phyloP scores from a whole-genome alignment of 225 moss, liverwort and hornwort genomes.

The Polytrichum commune region DNA sequence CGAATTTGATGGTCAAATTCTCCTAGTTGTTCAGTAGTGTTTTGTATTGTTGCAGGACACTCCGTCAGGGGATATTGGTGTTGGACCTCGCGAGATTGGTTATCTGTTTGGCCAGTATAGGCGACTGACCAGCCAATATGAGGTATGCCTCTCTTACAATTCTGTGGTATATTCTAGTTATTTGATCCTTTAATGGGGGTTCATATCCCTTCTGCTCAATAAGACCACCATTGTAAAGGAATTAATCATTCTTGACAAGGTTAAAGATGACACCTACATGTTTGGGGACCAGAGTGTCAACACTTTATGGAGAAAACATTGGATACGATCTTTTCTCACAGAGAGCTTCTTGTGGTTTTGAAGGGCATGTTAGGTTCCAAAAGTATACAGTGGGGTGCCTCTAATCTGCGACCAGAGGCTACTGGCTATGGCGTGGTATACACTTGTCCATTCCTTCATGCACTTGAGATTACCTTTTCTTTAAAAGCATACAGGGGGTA shows the following conservation, averaged over 20 bases:
- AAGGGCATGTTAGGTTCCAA: slow-evolving; percentile 86
- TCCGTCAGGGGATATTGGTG: slow-evolving; percentile 97
- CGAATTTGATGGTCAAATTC: no score
- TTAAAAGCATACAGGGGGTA: background rate
- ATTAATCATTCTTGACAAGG: no score
- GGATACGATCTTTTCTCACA: no score
- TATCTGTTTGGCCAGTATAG: slow-evolving; percentile 97
- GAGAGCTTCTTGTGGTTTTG: slow-evolving; percentile 1
- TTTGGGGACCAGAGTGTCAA: no score
- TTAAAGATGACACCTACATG: no score
- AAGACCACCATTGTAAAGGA: no score
- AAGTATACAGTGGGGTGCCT: slow-evolving; percentile 88
- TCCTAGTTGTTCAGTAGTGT: no score
- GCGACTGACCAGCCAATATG: slow-evolving; percentile 94
- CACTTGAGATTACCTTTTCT: background rate
- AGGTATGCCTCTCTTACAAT: slow-evolving; percentile 43
- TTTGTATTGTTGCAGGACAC: slow-evolving; percentile 62
- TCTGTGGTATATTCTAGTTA: background rate
- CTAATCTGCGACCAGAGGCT: slow-evolving; percentile 88
- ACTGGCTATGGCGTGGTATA: slow-evolving; percentile 99
- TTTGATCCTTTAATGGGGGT: background rate
- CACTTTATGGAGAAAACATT: no score
- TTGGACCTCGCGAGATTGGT: slow-evolving; percentile 93
- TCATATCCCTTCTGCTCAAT: no score
- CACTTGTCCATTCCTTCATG: background rate